A percentile compares a stretch with the other conserved stretches of the same genome.
phyloP scores from a whole-genome alignment of 257 asterid species.

The Linderniella brevidens region DNA sequence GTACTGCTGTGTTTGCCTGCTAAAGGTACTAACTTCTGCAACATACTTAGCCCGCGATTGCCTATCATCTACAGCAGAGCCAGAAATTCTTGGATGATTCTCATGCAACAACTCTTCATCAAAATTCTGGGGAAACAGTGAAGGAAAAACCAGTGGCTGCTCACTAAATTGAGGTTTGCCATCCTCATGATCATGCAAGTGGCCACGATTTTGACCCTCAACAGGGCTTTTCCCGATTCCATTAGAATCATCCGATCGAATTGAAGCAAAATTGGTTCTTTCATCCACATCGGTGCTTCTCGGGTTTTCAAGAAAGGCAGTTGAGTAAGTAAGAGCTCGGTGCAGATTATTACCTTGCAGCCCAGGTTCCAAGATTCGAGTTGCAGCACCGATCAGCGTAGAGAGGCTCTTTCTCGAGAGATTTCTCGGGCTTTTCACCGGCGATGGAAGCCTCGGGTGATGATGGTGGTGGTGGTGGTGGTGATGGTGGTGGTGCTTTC shows the following conservation, averaged over 20 bases:
- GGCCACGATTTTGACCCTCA: constrained; percentile 48
- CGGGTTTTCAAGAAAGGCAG: constrained; percentile 12
- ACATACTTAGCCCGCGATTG: constrained; percentile 14
- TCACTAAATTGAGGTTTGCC: constrained; percentile 16
- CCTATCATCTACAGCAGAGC: constrained; percentile 7
- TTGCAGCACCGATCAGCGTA: constrained; percentile 69
- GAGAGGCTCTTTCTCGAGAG: constrained; percentile 45
- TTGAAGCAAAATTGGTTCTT: too few species aligned
- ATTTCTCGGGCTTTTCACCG: constrained; percentile 58
- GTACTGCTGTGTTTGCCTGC: constrained; percentile 19
- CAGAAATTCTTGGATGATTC: constrained; percentile 10
- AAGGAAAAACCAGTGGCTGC: constrained; percentile 14
- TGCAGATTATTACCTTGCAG: constrained; percentile 41
- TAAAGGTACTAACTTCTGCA: constrained; percentile 15
- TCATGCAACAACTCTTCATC: constrained; percentile 16
- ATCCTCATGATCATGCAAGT: constrained; percentile 16
- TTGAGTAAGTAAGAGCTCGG: constrained; percentile 40
- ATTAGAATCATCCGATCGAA: too few species aligned
- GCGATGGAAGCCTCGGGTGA: constrained; percentile 36
- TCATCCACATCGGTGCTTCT: constrained; percentile 15
- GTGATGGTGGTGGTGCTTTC: constrained; percentile 25
- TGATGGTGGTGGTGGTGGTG: too few species aligned
- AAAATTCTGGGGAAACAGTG: constrained; percentile 17
- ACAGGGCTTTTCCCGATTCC: too few species aligned
- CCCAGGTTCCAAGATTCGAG: constrained; percentile 78